A percentile compares a stretch with the other conserved stretches of the same genome.
These are phyloP conservation scores for Trichoderma sp. DNA, from an alignment of 2,329 filamentous ascomycete species.

Conservation along the genomic window DNA sequence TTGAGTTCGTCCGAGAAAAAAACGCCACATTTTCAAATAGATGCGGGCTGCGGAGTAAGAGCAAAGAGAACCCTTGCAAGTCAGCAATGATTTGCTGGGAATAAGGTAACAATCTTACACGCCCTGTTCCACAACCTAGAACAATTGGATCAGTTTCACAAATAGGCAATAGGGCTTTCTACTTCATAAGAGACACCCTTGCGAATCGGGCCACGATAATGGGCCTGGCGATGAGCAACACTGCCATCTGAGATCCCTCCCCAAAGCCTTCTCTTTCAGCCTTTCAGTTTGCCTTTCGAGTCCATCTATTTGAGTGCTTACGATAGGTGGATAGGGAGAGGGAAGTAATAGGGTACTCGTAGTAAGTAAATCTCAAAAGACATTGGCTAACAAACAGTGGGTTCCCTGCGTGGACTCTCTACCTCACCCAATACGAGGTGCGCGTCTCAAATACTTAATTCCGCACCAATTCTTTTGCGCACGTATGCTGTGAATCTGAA, in stretches of 20 bases:
- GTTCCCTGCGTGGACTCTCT: neutral
- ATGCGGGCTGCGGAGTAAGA: neutral
- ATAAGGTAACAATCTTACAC: neutral
- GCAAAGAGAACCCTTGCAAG: neutral
- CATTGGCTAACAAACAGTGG: neutral
- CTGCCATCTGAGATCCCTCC: constrained; percentile 13
- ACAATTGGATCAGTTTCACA: neutral
- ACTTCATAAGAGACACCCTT: neutral
- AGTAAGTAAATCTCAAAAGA: neutral
- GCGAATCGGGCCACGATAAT: constrained; percentile 20
- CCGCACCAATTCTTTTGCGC: neutral
- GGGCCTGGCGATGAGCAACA: constrained; percentile 26
- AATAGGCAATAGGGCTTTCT: neutral
- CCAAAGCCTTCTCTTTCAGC: neutral
- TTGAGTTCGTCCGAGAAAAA: constrained; percentile 3
- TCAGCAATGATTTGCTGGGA: constrained; percentile 2
- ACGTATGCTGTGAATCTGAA: neutral
- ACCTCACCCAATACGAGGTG: neutral
- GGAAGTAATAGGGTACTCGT: too few relatives aligned
- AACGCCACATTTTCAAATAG: neutral
- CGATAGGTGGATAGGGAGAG: neutral
- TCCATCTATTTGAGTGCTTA: neutral
- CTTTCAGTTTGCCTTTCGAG: constrained; percentile 7
- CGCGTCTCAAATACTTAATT: neutral
- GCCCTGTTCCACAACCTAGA: neutral